These are phyloP conservation scores for Polygonum aviculare DNA, from an alignment of 148 eudicot genomes.

Conservation along the genomic window DNA sequence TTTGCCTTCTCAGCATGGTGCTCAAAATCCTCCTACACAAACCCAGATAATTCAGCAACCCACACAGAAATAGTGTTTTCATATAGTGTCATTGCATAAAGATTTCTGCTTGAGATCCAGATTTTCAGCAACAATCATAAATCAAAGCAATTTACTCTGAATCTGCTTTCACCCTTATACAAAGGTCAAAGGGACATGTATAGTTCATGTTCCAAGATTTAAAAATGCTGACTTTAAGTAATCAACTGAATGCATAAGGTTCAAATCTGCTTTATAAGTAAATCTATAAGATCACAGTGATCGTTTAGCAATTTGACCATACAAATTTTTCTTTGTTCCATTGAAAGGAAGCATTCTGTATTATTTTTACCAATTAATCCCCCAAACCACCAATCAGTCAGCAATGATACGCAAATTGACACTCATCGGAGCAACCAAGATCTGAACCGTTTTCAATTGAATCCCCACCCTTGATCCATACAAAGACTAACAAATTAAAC, in stretches of 20 bases:
- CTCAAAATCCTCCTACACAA: slow-evolving; percentile 78
- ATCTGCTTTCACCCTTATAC: not conserved
- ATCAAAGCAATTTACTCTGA: not conserved
- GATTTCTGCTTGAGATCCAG: not conserved
- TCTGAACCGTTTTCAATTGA: not conserved
- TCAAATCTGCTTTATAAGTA: not conserved
- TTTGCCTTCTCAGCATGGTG: slow-evolving; percentile 72
- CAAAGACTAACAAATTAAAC: not conserved
- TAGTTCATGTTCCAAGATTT: not conserved
- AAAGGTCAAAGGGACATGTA: not conserved
- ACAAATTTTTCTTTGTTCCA: not conserved
- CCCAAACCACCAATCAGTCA: not conserved
- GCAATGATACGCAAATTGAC: not conserved
- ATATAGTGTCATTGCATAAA: too few relatives aligned
- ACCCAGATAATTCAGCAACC: not conserved
- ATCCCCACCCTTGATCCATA: not conserved
- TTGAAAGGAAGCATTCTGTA: not conserved
- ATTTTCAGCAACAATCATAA: not conserved
- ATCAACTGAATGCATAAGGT: not conserved
- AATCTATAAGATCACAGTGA: not conserved
- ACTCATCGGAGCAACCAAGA: not conserved
- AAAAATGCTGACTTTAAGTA: not conserved
- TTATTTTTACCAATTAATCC: not conserved
- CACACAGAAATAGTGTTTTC: too few relatives aligned
- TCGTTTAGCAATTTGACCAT: not conserved